A percentile compares a stretch with the other conserved stretches of the same genome.
Conservation (phyloP, 768 basidiomycete species). For the Tulasnella sp. region DNA sequence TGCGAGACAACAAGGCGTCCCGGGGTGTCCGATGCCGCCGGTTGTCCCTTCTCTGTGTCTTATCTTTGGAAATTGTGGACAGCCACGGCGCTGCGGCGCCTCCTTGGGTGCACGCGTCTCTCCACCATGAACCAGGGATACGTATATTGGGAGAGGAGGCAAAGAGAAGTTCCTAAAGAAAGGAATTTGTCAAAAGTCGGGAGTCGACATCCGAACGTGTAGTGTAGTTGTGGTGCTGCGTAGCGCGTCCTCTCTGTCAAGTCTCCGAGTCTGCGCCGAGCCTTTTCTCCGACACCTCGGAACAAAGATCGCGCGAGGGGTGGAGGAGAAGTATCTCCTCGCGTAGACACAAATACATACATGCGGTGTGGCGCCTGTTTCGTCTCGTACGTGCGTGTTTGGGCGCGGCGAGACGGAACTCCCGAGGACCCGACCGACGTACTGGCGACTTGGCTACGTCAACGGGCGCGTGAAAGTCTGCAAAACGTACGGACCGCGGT, state of each 20-base stretch:
- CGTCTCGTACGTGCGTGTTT: background rate
- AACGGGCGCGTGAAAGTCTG: slow-evolving; percentile 1
- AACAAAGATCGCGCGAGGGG: background rate
- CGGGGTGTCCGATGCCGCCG: background rate
- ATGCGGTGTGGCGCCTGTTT: slow-evolving; percentile 5
- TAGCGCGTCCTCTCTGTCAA: background rate
- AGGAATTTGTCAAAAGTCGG: background rate
- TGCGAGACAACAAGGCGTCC: background rate
- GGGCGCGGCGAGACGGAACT: slow-evolving; percentile 5
- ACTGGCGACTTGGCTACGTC: background rate
- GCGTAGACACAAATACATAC: background rate
- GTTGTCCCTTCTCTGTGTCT: background rate
- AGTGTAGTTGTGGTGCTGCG: background rate
- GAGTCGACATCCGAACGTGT: slow-evolving; percentile 14
- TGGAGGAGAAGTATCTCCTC: background rate
- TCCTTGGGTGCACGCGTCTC: background rate
- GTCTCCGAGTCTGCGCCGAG: background rate
- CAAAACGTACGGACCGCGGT: background rate
- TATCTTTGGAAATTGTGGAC: background rate
- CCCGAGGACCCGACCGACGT: background rate
- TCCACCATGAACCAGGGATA: background rate
- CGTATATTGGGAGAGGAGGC: too few species aligned
- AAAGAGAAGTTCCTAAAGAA: background rate
- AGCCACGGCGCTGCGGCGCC: background rate
- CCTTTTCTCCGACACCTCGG: slow-evolving; percentile 11